These are phyloP conservation scores for Spizellomyces punctatus DNA, from an alignment of 192 early-diverging fungal genomes.

Conservation along the genomic window DNA sequence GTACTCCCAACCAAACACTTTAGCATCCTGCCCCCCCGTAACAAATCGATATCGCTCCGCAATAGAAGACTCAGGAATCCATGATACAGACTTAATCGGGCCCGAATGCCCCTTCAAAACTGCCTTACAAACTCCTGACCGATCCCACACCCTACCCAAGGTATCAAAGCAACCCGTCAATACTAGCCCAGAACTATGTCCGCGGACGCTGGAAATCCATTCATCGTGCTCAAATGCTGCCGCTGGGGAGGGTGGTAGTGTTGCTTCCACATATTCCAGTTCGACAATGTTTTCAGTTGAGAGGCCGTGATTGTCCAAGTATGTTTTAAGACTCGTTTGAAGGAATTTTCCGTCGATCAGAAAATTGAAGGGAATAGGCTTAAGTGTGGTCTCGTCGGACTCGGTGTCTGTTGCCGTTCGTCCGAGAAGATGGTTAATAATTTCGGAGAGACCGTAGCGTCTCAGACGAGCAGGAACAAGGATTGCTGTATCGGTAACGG, in stretches of 20 bases:
- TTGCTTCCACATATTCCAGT: slow-evolving; percentile 91
- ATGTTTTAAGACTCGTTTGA: slow-evolving; percentile 70
- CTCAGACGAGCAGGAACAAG: slow-evolving; percentile 82
- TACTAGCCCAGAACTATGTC: slow-evolving; percentile 26
- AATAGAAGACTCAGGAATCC: slow-evolving; percentile 34
- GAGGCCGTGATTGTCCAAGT: slow-evolving; percentile 66
- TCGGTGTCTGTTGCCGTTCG: background rate
- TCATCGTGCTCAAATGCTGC: slow-evolving; percentile 89
- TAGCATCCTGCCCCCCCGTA: slow-evolving; percentile 26
- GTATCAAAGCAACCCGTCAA: slow-evolving; percentile 86
- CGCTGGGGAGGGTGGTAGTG: slow-evolving; percentile 80
- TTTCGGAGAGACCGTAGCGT: slow-evolving; percentile 89
- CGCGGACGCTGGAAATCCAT: slow-evolving; percentile 72
- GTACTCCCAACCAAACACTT: slow-evolving; percentile 24
- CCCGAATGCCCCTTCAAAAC: slow-evolving; percentile 67
- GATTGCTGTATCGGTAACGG: slow-evolving; percentile 82
- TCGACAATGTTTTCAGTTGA: slow-evolving; percentile 82
- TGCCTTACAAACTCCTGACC: slow-evolving; percentile 43
- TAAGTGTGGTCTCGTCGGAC: slow-evolving; percentile 46
- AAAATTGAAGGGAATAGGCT: slow-evolving; percentile 89
- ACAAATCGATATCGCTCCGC: slow-evolving; percentile 1
- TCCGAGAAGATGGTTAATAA: slow-evolving; percentile 87
- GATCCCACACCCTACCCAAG: slow-evolving; percentile 80
- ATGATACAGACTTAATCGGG: slow-evolving; percentile 78
- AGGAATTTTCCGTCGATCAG: slow-evolving; percentile 91